phyloP scores from a whole-genome alignment of 2,329 filamentous ascomycete species.

The Aureobasidium sp. region DNA sequence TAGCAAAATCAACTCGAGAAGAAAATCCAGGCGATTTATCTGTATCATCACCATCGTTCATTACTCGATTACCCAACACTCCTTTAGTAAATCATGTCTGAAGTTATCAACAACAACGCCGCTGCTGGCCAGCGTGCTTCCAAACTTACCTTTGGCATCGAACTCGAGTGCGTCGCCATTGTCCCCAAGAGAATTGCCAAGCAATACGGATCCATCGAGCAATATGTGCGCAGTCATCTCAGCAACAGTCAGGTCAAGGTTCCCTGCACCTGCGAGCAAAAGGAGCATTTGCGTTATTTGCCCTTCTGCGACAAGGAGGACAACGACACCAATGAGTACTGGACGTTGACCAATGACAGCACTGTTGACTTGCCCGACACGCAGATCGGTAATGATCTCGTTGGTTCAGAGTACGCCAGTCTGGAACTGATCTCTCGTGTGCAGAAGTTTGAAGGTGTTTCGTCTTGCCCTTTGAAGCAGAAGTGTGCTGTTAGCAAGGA shows the following conservation, averaged over 20 bases:
- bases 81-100: neutral
- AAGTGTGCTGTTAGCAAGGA: neutral
- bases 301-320: neutral
- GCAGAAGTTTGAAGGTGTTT: neutral
- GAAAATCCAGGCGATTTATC: neutral
- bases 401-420: too few relatives aligned
- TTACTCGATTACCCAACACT: neutral
- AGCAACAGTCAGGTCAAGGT: neutral
- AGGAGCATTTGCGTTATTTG: neutral
- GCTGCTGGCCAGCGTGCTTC: constrained; percentile 7
- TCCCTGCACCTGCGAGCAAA: neutral
- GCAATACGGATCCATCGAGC: neutral
- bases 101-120: neutral
- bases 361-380: neutral
- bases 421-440: neutral
- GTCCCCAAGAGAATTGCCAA: neutral
- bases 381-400: neutral
- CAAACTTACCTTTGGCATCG: neutral
- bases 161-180: neutral
- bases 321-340: neutral
- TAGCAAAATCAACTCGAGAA: neutral
- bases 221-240: neutral
- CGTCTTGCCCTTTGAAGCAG: neutral
- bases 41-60: neutral
- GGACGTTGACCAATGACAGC: neutral